Evolutionary conservation across 192 early-diverging fungal genomes (phyloP), one percentile per base, ranked within the genome.

Genomic region (Coemansia sp.): DNA sequence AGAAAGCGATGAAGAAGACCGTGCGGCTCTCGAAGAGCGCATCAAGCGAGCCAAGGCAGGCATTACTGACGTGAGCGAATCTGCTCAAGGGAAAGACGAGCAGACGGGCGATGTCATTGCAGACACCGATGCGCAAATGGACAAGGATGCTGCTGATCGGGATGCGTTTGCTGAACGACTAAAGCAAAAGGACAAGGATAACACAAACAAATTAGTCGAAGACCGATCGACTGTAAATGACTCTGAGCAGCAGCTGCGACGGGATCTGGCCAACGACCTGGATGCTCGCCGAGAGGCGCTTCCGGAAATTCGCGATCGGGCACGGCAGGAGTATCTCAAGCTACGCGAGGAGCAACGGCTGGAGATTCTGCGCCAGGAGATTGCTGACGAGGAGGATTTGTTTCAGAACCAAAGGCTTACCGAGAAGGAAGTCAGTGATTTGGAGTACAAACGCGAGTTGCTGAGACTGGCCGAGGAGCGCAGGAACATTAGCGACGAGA

Each of bases 251-350:
- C 68, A 80, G 25, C 77, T 77, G 54, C 85, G 94, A 4, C 82
- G 90, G n/a, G 85, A 88, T 62, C 75, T 97, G n/a, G 94, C 93
- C 6, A 90, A 94, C 56, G 88, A 96, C 64, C 83, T 69, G 11
- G 85, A 88, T n/a, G 84, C 86, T 1, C 85, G 93, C 22, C 77
- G 74, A 21, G 74, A 84, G 39, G 90, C 87, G 12, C 68, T 96
- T 17, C 86, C 91, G 0, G 85, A 88, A 29, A 82, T 98, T n/a
- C 92, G 97, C 54, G 87, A 91, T 22, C 72, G 90, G 14, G 91
- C 97, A 9, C 90, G 95, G 47, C 92, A 94, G 59, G 88, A 93
- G 71, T 99, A 99, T 58, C 77, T 99, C 8, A 87, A 87, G 50
- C 88, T 89, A 73, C 90, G 97, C 43, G 93, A 96, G 60, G 85